Percentiles rank a stretch among this genome's conserved stretches.
phyloP scores from a whole-genome alignment of 768 basidiomycete genomes.

The Strobilomyces echinocephalus region DNA sequence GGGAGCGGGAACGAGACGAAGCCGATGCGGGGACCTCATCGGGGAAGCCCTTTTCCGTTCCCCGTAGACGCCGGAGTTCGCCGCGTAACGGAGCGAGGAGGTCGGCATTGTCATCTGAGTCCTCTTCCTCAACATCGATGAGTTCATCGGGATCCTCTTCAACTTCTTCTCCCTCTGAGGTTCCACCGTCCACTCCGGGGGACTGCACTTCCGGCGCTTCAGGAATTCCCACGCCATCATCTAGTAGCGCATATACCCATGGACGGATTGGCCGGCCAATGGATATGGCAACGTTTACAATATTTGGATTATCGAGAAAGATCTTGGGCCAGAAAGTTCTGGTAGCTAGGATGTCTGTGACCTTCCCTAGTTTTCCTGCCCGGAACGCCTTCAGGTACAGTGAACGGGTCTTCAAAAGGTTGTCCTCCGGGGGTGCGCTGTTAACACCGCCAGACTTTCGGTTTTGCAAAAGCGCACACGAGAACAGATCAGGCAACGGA shows the following conservation, averaged over 20 bases:
- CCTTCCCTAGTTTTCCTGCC: conserved; percentile 48
- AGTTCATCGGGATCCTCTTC: conserved; percentile 56
- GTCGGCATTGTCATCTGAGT: conserved; percentile 46
- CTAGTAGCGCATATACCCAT: conserved; percentile 66
- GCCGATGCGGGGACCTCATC: conserved; percentile 28
- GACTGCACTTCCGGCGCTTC: conserved; percentile 21
- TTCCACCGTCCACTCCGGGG: conserved; percentile 17
- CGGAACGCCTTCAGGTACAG: conserved; percentile 64
- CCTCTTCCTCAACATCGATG: conserved; percentile 63
- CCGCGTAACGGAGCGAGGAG: conserved; percentile 66
- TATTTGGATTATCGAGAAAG: conserved; percentile 77
- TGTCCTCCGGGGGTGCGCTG: conserved; percentile 12
- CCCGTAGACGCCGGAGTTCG: conserved; percentile 55
- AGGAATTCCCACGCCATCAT: conserved; percentile 62
- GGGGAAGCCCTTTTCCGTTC: conserved; percentile 33
- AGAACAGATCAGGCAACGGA: conserved; percentile 49
- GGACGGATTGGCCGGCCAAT: conserved; percentile 58
- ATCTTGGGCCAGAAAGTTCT: conserved; percentile 65
- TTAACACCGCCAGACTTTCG: conserved; percentile 20
- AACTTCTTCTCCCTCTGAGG: conserved; percentile 26
- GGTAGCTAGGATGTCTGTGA: conserved; percentile 57
- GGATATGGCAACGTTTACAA: conserved; percentile 58
- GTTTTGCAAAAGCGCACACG: conserved; percentile 31
- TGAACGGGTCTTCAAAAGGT: conserved; percentile 33
- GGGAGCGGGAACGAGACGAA: conserved; percentile 31